Evolutionary conservation across 441 rosid species (phyloP), one percentile per base, ranked within the genome.

Genomic region (Theobroma grandiflorum): DNA sequence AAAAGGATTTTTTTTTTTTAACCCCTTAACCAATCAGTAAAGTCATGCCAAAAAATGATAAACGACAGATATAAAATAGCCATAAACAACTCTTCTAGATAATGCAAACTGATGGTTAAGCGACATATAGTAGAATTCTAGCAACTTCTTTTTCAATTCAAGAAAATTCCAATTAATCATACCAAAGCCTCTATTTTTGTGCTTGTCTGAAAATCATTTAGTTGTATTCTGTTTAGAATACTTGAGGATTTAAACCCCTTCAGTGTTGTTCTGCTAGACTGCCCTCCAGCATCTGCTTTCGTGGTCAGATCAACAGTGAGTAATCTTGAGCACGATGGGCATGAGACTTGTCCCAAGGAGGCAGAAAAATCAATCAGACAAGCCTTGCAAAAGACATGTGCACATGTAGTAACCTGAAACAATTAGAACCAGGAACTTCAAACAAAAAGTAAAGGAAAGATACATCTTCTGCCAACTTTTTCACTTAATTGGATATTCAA

Each of bases 171-270:
- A 67, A 53, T 8, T 78, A 63, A n/a, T 77, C 92, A 72, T 89
- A 97, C 99, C 97, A 97, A 88, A 79, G 99, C 99, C 84, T 97
- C 99, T 75, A 97, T 95, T 88, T 97, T 97, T 72, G 99, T 97
- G 89, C 99, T 97, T n/a, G 98, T 91, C 89, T 95, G 97, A 84
- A 97, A 97, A 71, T 94, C 91, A 57, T 89, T 85, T 47, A 97
- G 86, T 75, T 87, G 87, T 78, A 97, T 88, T 74, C 99, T 93
- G 84, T 94, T 97, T 61, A 97, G 80, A 85, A 97, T 95, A 87
- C 98, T 95, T 26, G 98, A 83, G 78, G 98, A 83, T 84, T 84
- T 94, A 79, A 89, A 92, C 37, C 98, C 97, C 87, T 91, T 92
- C 82, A 92, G 57, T 50, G 89, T 89, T 72, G 96, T 82, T 88